These are phyloP conservation scores for Rhododendron henanense DNA, from an alignment of 148 eudicot species.

Conservation along the genomic window DNA sequence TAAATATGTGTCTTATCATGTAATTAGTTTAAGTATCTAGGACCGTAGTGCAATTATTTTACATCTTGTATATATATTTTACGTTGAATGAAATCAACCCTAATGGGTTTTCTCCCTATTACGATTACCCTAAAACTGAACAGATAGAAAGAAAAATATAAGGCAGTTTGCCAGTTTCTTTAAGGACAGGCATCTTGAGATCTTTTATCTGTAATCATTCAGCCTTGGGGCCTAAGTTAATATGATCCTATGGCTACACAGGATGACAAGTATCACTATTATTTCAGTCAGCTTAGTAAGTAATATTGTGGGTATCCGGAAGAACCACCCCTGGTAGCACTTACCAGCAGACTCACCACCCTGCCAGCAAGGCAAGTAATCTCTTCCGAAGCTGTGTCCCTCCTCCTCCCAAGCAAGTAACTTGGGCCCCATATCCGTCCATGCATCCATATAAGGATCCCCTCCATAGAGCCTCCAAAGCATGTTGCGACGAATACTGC, in stretches of 20 bases:
- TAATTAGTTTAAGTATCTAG: no score
- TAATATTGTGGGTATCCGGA: background rate
- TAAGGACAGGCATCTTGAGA: background rate
- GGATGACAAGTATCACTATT: background rate
- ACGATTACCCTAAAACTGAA: no score
- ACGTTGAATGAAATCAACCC: no score
- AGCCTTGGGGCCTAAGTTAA: background rate
- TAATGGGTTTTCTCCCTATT: no score
- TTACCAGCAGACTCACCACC: background rate
- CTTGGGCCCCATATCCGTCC: background rate
- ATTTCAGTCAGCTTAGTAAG: background rate
- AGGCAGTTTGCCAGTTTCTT: constrained; percentile 1
- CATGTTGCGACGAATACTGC: background rate
- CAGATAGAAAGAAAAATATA: background rate
- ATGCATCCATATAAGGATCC: background rate
- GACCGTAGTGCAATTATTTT: no score
- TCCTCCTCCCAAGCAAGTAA: background rate
- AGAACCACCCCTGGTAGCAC: background rate
- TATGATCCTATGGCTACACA: background rate
- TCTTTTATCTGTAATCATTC: background rate
- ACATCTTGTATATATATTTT: no score
- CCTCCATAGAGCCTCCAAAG: background rate
- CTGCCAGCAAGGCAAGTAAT: background rate
- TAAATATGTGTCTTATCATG: no score
- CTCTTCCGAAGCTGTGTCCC: background rate